These are phyloP conservation scores for Colletotrichum chlorophyti DNA, from an alignment of 2,329 filamentous ascomycete species.

Conservation along the genomic window DNA sequence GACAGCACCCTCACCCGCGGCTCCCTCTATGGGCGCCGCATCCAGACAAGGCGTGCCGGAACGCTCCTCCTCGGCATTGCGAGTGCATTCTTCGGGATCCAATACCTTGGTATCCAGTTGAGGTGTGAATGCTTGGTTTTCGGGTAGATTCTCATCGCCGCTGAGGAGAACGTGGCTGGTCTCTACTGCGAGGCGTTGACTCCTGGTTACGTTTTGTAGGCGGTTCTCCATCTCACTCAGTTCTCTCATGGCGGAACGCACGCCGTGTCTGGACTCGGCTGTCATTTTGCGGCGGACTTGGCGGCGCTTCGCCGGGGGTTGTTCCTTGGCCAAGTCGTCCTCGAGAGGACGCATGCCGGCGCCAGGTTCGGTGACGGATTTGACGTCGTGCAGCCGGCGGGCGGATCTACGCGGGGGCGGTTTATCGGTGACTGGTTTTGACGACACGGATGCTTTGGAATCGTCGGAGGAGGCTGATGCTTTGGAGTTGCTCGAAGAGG, in stretches of 20 bases:
- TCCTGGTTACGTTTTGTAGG: constrained; percentile 50
- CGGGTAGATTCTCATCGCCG: no score
- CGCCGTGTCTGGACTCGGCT: constrained; percentile 33
- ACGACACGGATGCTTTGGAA: constrained; percentile 18
- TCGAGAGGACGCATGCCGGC: constrained; percentile 8
- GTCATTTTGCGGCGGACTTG: constrained; percentile 4
- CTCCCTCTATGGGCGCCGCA: constrained; percentile 30
- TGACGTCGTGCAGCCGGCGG: constrained; percentile 20
- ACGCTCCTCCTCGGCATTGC: constrained; percentile 11
- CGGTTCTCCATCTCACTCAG: constrained; percentile 56
- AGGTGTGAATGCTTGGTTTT: not conserved
- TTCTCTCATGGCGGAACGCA: constrained; percentile 50
- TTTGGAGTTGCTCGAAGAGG: constrained; percentile 31
- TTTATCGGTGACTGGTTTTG: not conserved
- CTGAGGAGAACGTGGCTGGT: constrained; percentile 40
- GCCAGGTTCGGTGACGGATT: constrained; percentile 10
- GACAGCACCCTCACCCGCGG: constrained; percentile 32
- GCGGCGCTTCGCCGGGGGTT: constrained; percentile 18
- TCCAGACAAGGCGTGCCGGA: constrained; percentile 27
- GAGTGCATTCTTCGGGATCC: constrained; percentile 14
- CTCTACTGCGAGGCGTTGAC: constrained; percentile 54
- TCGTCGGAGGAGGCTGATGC: constrained; percentile 15
- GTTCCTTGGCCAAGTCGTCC: not conserved
- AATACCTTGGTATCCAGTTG: not conserved
- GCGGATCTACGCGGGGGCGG: constrained; percentile 19